Percentiles rank a stretch among this genome's conserved stretches.
phyloP scores from a whole-genome alignment of 116 monocot genomes.

The Trichopus zeylanicus region DNA sequence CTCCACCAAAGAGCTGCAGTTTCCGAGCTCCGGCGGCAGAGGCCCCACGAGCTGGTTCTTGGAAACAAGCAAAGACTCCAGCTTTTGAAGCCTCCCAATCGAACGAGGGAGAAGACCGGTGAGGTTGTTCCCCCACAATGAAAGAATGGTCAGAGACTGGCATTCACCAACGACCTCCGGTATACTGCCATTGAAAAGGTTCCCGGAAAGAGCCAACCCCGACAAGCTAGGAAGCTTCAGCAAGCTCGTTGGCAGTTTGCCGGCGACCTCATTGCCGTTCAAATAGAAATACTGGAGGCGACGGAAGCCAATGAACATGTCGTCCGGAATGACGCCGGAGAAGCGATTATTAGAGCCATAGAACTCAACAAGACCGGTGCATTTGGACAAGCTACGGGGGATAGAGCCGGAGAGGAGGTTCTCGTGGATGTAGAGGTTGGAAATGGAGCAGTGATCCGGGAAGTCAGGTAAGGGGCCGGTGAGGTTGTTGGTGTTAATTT shows the following conservation, averaged over 20 bases:
- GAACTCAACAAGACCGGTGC: constrained; percentile 32
- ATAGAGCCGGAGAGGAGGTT: constrained; percentile 46
- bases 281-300: constrained; percentile 31
- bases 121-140: constrained; percentile 41
- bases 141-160: constrained; percentile 16
- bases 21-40: constrained; percentile 49
- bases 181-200: constrained; percentile 36
- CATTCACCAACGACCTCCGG: constrained; percentile 31
- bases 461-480: constrained; percentile 51
- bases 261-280: constrained; percentile 32
- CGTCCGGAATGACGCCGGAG: constrained; percentile 21
- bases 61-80: constrained; percentile 27
- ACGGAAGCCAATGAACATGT: constrained; percentile 25
- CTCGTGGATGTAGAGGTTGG: constrained; percentile 24
- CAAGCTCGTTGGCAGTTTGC: constrained; percentile 39
- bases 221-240: constrained; percentile 13
- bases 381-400: constrained; percentile 38
- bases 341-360: constrained; percentile 28
- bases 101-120: constrained; percentile 33
- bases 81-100: constrained; percentile 26
- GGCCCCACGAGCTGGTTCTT: constrained; percentile 37
- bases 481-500: constrained; percentile 47
- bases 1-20: constrained; percentile 38
- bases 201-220: constrained; percentile 20
- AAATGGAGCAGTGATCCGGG: constrained; percentile 21